Evolutionary conservation across 306 rosid species (phyloP).

Genomic region (Medicago ruthenica): DNA sequence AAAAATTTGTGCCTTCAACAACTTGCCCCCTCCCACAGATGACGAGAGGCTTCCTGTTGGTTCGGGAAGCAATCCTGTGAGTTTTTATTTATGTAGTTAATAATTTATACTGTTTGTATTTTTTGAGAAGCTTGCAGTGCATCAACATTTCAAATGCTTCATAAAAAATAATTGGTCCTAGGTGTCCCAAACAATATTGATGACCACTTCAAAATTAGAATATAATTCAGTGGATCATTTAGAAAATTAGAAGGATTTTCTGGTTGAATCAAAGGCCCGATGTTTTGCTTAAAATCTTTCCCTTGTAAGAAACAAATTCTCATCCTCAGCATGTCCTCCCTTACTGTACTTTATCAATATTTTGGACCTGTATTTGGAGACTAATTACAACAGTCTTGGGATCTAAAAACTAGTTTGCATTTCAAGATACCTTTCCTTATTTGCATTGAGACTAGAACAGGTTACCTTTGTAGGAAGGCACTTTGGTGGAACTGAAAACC

Average conservation of each 20-base stretch:
- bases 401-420: slow-evolving; percentile 25
- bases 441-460: slow-evolving; percentile 1
- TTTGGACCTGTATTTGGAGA: slow-evolving; percentile 12
- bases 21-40: slow-evolving; percentile 73
- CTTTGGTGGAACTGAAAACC: slow-evolving; percentile 17
- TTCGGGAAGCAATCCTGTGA: slow-evolving; percentile 97
- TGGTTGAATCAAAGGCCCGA: slow-evolving; percentile 25
- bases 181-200: slow-evolving; percentile 27
- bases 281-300: slow-evolving; percentile 28
- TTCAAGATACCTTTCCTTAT: not conserved
- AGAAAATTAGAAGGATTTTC: not conserved
- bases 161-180: slow-evolving; percentile 17
- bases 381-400: slow-evolving; percentile 12
- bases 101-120: slow-evolving; percentile 25
- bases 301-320: slow-evolving; percentile 28
- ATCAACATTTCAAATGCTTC: slow-evolving; percentile 27
- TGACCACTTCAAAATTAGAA: slow-evolving; percentile 37
- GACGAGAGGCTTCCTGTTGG: slow-evolving; percentile 98
- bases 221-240: slow-evolving; percentile 12
- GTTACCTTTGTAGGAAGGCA: not conserved
- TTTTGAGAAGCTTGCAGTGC: slow-evolving; percentile 25
- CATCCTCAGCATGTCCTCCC: slow-evolving; percentile 19
- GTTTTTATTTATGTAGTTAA: slow-evolving; percentile 46
- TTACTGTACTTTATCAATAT: slow-evolving; percentile 22
- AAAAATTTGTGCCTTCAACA: slow-evolving; percentile 76